phyloP scores from a whole-genome alignment of 805 yeast species.

The Torulaspora delbrueckii region DNA sequence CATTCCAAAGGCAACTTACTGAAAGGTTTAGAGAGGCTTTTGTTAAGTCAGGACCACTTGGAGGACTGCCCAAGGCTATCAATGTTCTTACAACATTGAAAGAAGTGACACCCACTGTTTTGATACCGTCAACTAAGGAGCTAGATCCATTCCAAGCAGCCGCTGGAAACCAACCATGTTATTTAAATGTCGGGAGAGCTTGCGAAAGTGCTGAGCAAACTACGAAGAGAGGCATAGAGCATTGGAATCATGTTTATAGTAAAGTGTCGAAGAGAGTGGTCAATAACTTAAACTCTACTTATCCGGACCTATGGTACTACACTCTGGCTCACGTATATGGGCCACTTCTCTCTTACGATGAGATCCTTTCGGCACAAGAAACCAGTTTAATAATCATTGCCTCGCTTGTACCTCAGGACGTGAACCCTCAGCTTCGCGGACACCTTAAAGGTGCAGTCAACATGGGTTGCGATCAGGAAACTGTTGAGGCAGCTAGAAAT shows the following conservation, averaged over 20 bases:
- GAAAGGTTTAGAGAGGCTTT: constrained; percentile 69
- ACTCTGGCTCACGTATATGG: constrained; percentile 71
- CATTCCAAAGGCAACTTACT: constrained; percentile 36
- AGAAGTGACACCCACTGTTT: constrained; percentile 54
- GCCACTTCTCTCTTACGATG: constrained; percentile 66
- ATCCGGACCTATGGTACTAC: constrained; percentile 80
- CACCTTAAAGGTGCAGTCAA: constrained; percentile 83
- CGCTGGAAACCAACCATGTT: constrained; percentile 17
- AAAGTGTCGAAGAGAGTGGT: constrained; percentile 67
- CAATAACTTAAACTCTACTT: constrained; percentile 63
- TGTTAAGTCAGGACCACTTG: constrained; percentile 70
- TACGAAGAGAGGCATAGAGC: constrained; percentile 48
- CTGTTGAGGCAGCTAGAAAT: constrained; percentile 53
- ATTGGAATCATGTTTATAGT: constrained; percentile 72
- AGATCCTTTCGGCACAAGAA: constrained; percentile 57
- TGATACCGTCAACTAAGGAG: constrained; percentile 26
- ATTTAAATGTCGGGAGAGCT: constrained; percentile 13
- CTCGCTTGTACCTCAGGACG: constrained; percentile 85
- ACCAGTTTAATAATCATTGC: constrained; percentile 75
- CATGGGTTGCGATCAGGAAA: constrained; percentile 64
- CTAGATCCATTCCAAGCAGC: constrained; percentile 29
- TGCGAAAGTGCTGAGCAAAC: constrained; percentile 9
- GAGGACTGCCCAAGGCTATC: constrained; percentile 82
- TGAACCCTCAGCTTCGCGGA: constrained; percentile 87
- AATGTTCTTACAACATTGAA: constrained; percentile 66